phyloP scores from a whole-genome alignment of 2,329 filamentous ascomycete genomes.

The Endocalyx cinctus region DNA sequence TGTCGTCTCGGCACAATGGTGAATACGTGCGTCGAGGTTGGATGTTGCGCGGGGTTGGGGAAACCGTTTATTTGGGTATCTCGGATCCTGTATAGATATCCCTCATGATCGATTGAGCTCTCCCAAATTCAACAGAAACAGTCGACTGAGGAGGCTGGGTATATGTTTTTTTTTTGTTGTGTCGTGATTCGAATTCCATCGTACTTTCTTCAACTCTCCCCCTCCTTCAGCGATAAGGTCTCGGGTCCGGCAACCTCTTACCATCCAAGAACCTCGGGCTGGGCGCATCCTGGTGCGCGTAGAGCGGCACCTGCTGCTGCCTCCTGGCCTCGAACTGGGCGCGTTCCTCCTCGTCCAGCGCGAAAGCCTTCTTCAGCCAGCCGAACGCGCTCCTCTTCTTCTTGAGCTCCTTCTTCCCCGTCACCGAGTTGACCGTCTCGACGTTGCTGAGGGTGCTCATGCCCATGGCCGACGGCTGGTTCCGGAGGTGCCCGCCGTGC shows the following conservation, averaged over 20 bases:
- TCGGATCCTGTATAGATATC: too few species aligned
- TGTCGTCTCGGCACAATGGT: too few species aligned
- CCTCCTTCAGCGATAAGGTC: slow-evolving; percentile 8
- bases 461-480: slow-evolving; percentile 49
- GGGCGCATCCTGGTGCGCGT: slow-evolving; percentile 44
- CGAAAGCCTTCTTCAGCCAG: slow-evolving; percentile 65
- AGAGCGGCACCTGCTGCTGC: slow-evolving; percentile 37
- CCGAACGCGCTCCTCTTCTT: slow-evolving; percentile 66
- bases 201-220: slow-evolving; percentile 3
- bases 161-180: too few species aligned
- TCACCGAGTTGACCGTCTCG: slow-evolving; percentile 38
- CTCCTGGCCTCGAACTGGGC: slow-evolving; percentile 54
- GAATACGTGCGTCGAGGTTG: too few species aligned
- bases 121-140: too few species aligned
- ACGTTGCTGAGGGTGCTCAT: slow-evolving; percentile 56
- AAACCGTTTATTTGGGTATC: too few species aligned
- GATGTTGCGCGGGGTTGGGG: too few species aligned
- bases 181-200: not conserved
- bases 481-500: slow-evolving; percentile 37
- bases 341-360: slow-evolving; percentile 59
- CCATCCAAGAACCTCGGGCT: slow-evolving; percentile 55
- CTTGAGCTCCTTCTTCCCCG: slow-evolving; percentile 48
- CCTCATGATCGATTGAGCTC: too few species aligned
- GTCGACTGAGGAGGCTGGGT: too few species aligned
- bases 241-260: slow-evolving; percentile 33